Conservation (phyloP, 805 yeast genomes). For the Kuraishia ogatae region DNA sequence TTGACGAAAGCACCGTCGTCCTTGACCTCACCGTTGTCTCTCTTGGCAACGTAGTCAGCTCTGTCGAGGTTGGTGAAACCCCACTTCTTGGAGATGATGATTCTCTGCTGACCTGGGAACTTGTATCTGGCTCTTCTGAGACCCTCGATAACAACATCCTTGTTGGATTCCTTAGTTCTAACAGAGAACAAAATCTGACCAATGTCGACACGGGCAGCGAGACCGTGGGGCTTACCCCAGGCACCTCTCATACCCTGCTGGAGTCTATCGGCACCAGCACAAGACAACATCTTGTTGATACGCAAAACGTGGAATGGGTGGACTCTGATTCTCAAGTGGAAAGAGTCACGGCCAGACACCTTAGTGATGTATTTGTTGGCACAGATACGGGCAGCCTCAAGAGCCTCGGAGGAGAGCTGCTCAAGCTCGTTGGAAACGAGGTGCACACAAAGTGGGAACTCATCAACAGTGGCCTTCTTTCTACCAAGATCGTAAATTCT, state of each 20-base stretch:
- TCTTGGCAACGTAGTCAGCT: slow-evolving; percentile 89
- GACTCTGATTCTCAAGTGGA: slow-evolving; percentile 99
- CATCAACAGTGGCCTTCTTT: slow-evolving; percentile 99
- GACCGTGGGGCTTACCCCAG: slow-evolving; percentile 99
- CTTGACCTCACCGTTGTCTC: slow-evolving; percentile 96
- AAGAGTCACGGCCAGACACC: slow-evolving; percentile 96
- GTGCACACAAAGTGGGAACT: slow-evolving; percentile 99
- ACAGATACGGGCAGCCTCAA: slow-evolving; percentile 99
- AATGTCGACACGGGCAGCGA: slow-evolving; percentile 98
- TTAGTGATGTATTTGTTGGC: slow-evolving; percentile 99
- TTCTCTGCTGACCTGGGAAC: slow-evolving; percentile 99
- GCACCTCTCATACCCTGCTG: slow-evolving; percentile 99
- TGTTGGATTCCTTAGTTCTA: slow-evolving; percentile 97
- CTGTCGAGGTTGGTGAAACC: slow-evolving; percentile 99
- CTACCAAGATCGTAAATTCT: slow-evolving; percentile 99
- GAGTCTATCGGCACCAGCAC: slow-evolving; percentile 99
- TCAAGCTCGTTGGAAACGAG: slow-evolving; percentile 98
- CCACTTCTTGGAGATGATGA: slow-evolving; percentile 99
- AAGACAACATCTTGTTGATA: slow-evolving; percentile 99
- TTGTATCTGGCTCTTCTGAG: slow-evolving; percentile 99
- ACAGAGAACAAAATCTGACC: slow-evolving; percentile 98
- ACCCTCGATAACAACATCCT: slow-evolving; percentile 96
- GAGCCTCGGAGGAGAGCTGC: slow-evolving; percentile 99
- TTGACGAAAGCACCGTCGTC: slow-evolving; percentile 99
- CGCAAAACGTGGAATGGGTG: slow-evolving; percentile 99